Evolutionary conservation across 345 rosid species (phyloP).

Genomic region (Rhizophora apiculata): DNA sequence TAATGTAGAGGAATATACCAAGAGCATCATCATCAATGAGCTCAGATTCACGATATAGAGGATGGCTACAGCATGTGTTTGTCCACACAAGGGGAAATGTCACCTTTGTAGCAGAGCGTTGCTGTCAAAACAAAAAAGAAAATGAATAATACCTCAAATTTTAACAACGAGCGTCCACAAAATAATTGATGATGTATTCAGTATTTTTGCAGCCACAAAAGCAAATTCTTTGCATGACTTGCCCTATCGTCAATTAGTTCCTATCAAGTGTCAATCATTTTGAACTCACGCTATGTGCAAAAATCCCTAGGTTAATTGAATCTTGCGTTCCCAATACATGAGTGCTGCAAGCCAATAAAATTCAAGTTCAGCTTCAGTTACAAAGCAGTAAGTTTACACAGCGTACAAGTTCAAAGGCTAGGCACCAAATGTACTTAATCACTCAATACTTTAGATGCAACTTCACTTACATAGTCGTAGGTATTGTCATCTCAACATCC

Average conservation of each 20-base stretch:
- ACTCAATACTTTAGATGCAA: no score
- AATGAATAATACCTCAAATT: background rate
- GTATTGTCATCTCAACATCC: no score
- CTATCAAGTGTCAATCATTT: background rate
- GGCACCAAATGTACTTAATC: no score
- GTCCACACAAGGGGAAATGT: slow-evolving; percentile 99
- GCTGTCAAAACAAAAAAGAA: slow-evolving; percentile 38
- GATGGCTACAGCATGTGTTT: slow-evolving; percentile 98
- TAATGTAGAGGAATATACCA: slow-evolving; percentile 40
- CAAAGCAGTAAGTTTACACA: no score
- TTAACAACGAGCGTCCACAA: background rate
- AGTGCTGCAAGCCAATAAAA: background rate
- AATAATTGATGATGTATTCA: no score
- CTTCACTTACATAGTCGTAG: no score
- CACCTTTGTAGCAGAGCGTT: slow-evolving; percentile 92
- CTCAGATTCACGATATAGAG: slow-evolving; percentile 83
- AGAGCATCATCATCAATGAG: slow-evolving; percentile 64
- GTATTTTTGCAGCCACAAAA: no score
- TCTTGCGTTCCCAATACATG: no score
- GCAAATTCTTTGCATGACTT: background rate
- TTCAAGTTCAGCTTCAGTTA: background rate
- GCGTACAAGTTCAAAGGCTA: no score
- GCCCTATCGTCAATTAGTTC: background rate
- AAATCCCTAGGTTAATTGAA: background rate
- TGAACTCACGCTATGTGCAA: background rate